Conservation (phyloP, 139 green algal species). For the Dunaliella primolecta region DNA sequence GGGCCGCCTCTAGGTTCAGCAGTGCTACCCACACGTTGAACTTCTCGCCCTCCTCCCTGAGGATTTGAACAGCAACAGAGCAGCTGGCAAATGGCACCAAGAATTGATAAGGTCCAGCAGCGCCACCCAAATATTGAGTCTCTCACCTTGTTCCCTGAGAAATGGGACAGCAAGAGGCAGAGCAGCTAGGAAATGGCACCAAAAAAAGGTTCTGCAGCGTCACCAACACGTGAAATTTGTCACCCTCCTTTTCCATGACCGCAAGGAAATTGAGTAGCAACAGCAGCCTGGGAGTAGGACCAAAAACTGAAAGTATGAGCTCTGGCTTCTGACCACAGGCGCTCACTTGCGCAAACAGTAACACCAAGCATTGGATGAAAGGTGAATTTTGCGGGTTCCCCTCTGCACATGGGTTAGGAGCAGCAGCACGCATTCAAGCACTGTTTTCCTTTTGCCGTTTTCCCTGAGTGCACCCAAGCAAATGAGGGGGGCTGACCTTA, state of each 20-base stretch:
- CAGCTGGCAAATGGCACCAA: too few species aligned
- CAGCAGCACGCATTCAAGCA: neutral
- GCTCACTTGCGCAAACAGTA: neutral
- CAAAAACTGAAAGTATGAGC: slow-evolving; percentile 23
- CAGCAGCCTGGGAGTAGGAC: too few species aligned
- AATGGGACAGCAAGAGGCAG: too few species aligned
- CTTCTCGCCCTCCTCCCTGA: slow-evolving; percentile 79
- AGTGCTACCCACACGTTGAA: slow-evolving; percentile 96
- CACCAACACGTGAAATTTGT: slow-evolving; percentile 96
- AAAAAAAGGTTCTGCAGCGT: slow-evolving; percentile 94
- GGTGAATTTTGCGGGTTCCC: neutral
- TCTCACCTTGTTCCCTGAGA: too few species aligned
- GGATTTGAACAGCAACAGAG: too few species aligned
- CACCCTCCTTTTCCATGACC: slow-evolving; percentile 80
- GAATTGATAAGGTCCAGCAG: too few species aligned
- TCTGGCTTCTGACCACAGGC: neutral
- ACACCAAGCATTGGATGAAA: neutral
- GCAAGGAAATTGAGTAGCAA: too few species aligned
- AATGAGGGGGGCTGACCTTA: too few species aligned
- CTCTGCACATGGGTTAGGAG: neutral
- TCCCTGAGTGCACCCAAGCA: too few species aligned
- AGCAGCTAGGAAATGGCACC: too few species aligned
- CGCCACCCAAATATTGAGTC: too few species aligned
- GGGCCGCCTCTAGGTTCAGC: slow-evolving; percentile 90
- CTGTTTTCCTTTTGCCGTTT: too few species aligned